Evolutionary conservation across 768 basidiomycete genomes (phyloP).

Genomic region (Lactarius evosmus): DNA sequence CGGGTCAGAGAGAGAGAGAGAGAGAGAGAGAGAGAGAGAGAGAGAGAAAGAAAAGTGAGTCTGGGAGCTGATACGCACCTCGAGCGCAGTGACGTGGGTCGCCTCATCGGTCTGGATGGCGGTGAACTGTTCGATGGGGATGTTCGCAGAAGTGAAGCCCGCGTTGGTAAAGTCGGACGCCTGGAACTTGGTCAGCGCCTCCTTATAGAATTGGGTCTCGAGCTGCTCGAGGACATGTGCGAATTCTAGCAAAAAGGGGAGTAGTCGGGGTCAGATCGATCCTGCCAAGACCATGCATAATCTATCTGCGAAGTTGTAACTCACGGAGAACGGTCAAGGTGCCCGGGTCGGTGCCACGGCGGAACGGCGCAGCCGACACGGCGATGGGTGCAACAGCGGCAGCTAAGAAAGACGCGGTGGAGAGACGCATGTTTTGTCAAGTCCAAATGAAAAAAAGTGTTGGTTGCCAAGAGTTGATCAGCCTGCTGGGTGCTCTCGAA

Average conservation of each 20-base stretch:
- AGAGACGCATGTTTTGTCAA: conserved; percentile 46
- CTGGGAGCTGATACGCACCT: conserved; percentile 37
- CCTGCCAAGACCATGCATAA: conserved; percentile 25
- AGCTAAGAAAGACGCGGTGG: conserved; percentile 37
- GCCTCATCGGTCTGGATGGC: conserved; percentile 60
- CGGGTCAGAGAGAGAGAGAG: not conserved
- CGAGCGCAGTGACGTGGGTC: conserved; percentile 53
- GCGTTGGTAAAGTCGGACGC: conserved; percentile 59
- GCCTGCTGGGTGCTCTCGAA: conserved; percentile 29
- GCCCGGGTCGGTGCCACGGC: conserved; percentile 35
- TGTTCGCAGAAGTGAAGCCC: conserved; percentile 54
- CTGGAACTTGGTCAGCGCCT: conserved; percentile 64
- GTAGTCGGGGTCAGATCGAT: conserved; percentile 11
- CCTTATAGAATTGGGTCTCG: conserved; percentile 64
- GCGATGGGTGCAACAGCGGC: conserved; percentile 43
- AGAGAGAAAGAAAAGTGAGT: not conserved
- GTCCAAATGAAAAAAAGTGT: conserved; percentile 25
- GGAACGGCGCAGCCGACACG: conserved; percentile 49
- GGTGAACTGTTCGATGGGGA: conserved; percentile 60
- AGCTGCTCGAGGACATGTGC: conserved; percentile 73
- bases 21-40: not conserved
- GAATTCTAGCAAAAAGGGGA: conserved; percentile 52
- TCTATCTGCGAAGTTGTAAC: conserved; percentile 31
- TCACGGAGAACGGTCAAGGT: conserved; percentile 56
- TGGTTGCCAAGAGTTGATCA: conserved; percentile 29